Percentiles rank a stretch among this genome's conserved stretches.
Conservation (phyloP, 1,139 yeast species). For the Pichia sp. region DNA sequence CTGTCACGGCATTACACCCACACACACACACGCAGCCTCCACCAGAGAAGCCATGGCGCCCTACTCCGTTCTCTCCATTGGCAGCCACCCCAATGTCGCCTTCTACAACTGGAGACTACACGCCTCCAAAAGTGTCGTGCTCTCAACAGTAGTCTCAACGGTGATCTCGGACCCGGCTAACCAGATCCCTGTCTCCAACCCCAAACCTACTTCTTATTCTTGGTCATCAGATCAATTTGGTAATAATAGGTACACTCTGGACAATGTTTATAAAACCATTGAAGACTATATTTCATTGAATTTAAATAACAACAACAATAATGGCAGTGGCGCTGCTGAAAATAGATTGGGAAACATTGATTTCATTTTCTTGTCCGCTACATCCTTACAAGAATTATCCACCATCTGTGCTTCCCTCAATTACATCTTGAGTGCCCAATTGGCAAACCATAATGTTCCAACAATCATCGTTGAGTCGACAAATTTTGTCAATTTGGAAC, state of each 20-base stretch:
- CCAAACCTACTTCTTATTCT: slow-evolving; percentile 16
- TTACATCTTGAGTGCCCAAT: slow-evolving; percentile 27
- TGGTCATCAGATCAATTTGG: slow-evolving; percentile 28
- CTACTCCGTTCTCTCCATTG: slow-evolving; percentile 29
- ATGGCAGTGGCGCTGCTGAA: not conserved
- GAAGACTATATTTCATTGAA: slow-evolving; percentile 6
- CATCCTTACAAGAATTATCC: slow-evolving; percentile 41
- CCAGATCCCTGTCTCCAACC: slow-evolving; percentile 3
- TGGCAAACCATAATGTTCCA: slow-evolving; percentile 27
- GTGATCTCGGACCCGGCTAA: slow-evolving; percentile 4
- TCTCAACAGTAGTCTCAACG: slow-evolving; percentile 30
- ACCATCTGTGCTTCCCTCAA: slow-evolving; percentile 31
- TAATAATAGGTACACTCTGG: slow-evolving; percentile 22
- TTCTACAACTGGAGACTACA: slow-evolving; percentile 46
- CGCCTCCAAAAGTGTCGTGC: slow-evolving; percentile 32
- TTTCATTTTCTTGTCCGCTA: slow-evolving; percentile 36
- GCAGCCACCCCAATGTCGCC: slow-evolving; percentile 41
- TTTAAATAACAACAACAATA: not conserved
- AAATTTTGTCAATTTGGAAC: slow-evolving; percentile 65
- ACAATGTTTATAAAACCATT: slow-evolving; percentile 12
- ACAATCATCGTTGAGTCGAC: slow-evolving; percentile 59
- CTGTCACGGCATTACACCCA: not conserved
- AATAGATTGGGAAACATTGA: slow-evolving; percentile 1
- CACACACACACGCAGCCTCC: not conserved
- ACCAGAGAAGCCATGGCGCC: slow-evolving; percentile 12